These are phyloP conservation scores for Oleoguttula mirabilis DNA, from an alignment of 495 filamentous ascomycete genomes.

Conservation along the genomic window DNA sequence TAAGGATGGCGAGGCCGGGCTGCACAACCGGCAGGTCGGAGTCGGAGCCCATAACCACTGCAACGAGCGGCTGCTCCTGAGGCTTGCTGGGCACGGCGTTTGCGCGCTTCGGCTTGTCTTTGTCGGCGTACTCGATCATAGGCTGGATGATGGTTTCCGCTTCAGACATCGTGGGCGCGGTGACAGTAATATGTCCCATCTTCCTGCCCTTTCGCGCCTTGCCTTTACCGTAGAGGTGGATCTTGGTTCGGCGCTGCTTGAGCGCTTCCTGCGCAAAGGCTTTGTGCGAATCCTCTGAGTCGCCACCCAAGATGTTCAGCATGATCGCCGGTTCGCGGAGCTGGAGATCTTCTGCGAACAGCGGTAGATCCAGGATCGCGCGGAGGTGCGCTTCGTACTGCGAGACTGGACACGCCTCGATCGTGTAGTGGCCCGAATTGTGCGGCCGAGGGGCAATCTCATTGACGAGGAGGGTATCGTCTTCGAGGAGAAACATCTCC, in stretches of 20 bases:
- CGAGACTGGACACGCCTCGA: constrained; percentile 80
- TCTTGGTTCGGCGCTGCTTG: constrained; percentile 45
- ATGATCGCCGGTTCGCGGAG: constrained; percentile 61
- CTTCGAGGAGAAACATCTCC: constrained; percentile 85
- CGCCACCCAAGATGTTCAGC: constrained; percentile 90
- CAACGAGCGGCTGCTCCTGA: constrained; percentile 46
- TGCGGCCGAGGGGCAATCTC: constrained; percentile 93
- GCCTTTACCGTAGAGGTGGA: constrained; percentile 89
- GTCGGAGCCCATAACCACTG: constrained; percentile 91
- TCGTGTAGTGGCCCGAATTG: constrained; percentile 95
- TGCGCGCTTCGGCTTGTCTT: background rate
- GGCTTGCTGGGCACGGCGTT: background rate
- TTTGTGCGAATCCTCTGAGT: constrained; percentile 54
- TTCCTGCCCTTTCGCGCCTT: constrained; percentile 75
- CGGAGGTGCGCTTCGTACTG: constrained; percentile 87
- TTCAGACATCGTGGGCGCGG: constrained; percentile 53
- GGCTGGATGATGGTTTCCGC: constrained; percentile 54
- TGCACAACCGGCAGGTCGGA: constrained; percentile 74
- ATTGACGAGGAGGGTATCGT: constrained; percentile 63
- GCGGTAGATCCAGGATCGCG: constrained; percentile 69
- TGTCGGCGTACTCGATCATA: constrained; percentile 27
- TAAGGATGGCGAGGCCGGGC: constrained; percentile 63
- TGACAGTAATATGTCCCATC: constrained; percentile 85
- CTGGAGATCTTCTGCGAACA: constrained; percentile 49
- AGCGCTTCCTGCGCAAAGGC: constrained; percentile 52